Percentiles rank a stretch among this genome's conserved stretches.
Conservation (phyloP, 331 rosid species). For the Quercus phellos region DNA sequence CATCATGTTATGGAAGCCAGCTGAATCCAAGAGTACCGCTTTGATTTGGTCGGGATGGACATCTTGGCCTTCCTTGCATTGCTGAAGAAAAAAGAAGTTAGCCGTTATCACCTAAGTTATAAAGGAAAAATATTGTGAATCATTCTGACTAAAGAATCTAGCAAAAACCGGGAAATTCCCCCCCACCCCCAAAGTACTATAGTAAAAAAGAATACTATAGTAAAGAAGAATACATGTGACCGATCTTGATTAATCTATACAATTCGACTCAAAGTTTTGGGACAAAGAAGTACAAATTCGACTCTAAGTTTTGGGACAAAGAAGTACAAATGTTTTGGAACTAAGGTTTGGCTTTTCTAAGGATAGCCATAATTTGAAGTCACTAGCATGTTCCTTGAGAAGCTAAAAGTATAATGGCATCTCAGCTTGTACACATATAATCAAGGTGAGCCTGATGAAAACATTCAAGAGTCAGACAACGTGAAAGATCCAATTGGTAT, state of each 20-base stretch:
- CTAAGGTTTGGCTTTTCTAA: too few species aligned
- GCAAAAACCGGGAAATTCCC: background rate
- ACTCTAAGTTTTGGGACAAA: too few species aligned
- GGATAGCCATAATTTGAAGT: background rate
- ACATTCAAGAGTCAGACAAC: background rate
- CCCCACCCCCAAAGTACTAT: too few species aligned
- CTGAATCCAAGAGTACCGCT: conserved; percentile 61
- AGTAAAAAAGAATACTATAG: background rate
- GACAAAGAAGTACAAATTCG: too few species aligned
- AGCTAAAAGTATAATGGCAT: background rate
- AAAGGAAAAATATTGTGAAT: background rate
- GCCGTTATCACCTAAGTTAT: background rate
- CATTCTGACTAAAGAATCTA: background rate
- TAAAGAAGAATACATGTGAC: too few species aligned
- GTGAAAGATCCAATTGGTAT: background rate
- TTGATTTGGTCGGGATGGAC: conserved; percentile 65
- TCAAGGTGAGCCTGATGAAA: background rate
- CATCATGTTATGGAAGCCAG: conserved; percentile 45
- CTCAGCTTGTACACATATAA: background rate
- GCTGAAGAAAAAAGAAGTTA: conserved; percentile 33
- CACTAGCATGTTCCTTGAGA: background rate
- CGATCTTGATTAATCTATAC: too few species aligned
- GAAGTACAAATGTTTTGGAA: too few species aligned
- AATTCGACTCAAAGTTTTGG: too few species aligned
- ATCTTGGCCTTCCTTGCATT: conserved; percentile 58